Base-by-base conservation (phyloP, 2,329 filamentous ascomycete species). In the Lojkania enalia region DNA sequence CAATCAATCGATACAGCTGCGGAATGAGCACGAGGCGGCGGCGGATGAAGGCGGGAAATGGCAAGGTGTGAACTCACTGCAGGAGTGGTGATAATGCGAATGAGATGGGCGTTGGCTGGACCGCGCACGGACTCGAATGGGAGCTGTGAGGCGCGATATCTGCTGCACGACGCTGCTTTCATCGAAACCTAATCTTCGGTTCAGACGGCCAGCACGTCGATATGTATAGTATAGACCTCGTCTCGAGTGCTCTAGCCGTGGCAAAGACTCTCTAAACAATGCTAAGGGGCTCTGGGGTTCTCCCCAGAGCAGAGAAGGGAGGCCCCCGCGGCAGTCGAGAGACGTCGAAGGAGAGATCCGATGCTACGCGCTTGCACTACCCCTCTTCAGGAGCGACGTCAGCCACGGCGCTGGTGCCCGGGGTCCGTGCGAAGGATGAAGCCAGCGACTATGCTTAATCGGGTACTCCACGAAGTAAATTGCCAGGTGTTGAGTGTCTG, bases 391-490 rank as follows among this genome's bases (percentile, higher is more conserved):
- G 9, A 21, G 19, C 16, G 16, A 41, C 49, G 55, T 29, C 36
- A 35, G 48, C 51, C 49, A 48, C 43, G 40, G 35, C 42, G 43
- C 44, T 44, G 21, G 20, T 36, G 48, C 54, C 45, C 47, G 49
- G 51, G 44, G 52, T 48, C 13, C 21, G 16, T 14, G 16, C 35
- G 11, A 58, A 61, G 21, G 57, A 54, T 58, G 55, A 60, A 50
- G 55, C 39, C 47, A 44, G 25, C 32, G 32, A 48, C 63, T 63
- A 63, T 60, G 51, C 60, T 53, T 37, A 21, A 59, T 55, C 46
- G 54, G 60, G 64, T 57, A 62, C 55, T 66, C 59, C 63, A 67
- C 64, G 64, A 48, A 48, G 46, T 32, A 48, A 36, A 48, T 31
- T 38, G 35, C 29, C 20, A 43, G 45, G 39, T 48, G 45, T 47